Evolutionary conservation across 768 basidiomycete species (phyloP), one percentile per base, ranked within the genome.

Genomic region (Tricholoma saponaceum): DNA sequence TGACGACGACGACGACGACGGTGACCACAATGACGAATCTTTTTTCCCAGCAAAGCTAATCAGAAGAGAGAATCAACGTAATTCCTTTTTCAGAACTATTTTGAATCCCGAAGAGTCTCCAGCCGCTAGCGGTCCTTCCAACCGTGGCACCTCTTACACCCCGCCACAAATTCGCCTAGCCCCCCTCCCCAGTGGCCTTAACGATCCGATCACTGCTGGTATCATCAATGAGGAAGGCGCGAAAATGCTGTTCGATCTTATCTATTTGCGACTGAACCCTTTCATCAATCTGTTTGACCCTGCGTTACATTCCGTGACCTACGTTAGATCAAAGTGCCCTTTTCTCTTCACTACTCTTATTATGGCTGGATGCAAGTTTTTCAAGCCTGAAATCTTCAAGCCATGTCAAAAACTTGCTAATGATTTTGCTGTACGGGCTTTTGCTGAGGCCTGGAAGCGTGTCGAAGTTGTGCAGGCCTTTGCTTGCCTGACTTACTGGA

Each of bases 281-380:
- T 92, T 94, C 70, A 85, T 94, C 72, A 90, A 89, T 67, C 78
- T 95, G 30, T 92, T 95, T 67, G 93, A 95, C 74, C 90, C 92
- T 35, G 76, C 82, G n/a, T 74, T 95, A 33, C 94, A 96, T 69
- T 86, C 93, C 0, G 79, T 87, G 51, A 66, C 76, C 33, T 95
- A 93, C 69, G 85, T 95, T 64, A 90, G 94, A 64, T 76, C 79
- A 20, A 86, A 83, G 60, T 94, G 86, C 54, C 86, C 90, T 1
- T 85, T 95, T 69, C 79, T 96, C 56, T 94, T 94, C 74, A 89
- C 92, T 18, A 84, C 87, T 23, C 80, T 95, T 56, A 78, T 94
- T 65, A 89, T 91, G 81, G 90, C 86, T 16, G 87, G 87, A 25
- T 85, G 86, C 76, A 92, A 92, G 70, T 94, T 94, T 64, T 92